These are phyloP conservation scores for Firmiana major DNA, from an alignment of 345 rosid species.

Conservation along the genomic window DNA sequence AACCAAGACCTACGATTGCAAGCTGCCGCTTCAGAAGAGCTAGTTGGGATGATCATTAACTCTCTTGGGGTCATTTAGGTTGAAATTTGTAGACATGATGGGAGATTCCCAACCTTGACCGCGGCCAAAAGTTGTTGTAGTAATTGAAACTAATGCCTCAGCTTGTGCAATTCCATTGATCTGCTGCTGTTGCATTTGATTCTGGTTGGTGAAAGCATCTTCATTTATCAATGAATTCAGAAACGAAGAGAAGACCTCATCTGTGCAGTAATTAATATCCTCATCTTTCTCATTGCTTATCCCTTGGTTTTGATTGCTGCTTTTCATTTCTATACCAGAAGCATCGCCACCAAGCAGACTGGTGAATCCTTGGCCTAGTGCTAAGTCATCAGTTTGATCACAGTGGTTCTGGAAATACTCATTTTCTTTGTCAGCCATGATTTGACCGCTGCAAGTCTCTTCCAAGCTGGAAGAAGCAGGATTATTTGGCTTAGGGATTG, in stretches of 20 bases:
- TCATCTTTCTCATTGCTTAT: conserved; percentile 20
- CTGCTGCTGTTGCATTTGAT: conserved; percentile 20
- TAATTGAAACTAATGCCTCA: conserved; percentile 16
- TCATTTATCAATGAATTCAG: conserved; percentile 56
- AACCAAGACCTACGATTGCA: background rate
- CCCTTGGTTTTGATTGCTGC: conserved; percentile 1
- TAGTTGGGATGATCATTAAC: conserved; percentile 13
- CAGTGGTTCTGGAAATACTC: background rate
- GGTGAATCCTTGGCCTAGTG: background rate
- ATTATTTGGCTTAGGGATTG: conserved; percentile 10
- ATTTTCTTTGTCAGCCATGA: conserved; percentile 20
- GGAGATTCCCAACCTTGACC: conserved; percentile 39
- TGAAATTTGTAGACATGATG: conserved; percentile 25
- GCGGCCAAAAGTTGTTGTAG: conserved; percentile 17
- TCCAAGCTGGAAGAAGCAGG: conserved; percentile 21
- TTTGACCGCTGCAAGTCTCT: conserved; percentile 16
- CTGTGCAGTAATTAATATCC: conserved; percentile 28
- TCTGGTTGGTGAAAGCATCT: conserved; percentile 32
- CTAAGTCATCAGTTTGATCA: background rate
- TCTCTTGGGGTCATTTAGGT: conserved; percentile 19
- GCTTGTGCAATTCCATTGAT: background rate
- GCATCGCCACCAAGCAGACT: conserved; percentile 12
- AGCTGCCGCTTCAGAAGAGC: background rate
- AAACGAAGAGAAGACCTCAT: conserved; percentile 49
- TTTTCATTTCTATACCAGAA: conserved; percentile 12